Evolutionary conservation across 805 yeast species (phyloP).

Genomic region (Hanseniaspora clermontiae): DNA sequence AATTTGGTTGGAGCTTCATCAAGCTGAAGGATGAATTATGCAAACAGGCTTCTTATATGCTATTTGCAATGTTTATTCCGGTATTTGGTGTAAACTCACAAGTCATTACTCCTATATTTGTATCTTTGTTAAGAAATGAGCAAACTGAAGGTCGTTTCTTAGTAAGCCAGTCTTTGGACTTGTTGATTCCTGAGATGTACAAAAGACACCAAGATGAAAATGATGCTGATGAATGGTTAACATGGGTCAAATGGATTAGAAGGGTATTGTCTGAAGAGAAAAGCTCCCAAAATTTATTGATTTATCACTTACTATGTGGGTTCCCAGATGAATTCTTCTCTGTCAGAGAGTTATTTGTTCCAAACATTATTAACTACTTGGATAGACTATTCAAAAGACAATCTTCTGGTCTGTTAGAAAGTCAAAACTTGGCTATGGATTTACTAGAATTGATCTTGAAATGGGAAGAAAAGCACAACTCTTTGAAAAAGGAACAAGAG

Average conservation of each 20-base stretch:
- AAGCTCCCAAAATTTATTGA: constrained; percentile 71
- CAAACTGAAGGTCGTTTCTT: constrained; percentile 72
- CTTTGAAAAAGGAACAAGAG: constrained; percentile 16
- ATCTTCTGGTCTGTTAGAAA: constrained; percentile 50
- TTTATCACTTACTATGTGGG: constrained; percentile 77
- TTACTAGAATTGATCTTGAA: constrained; percentile 69
- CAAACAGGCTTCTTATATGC: constrained; percentile 84
- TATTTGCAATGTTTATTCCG: constrained; percentile 73
- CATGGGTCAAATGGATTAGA: constrained; percentile 91
- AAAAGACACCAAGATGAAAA: constrained; percentile 40
- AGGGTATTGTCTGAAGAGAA: constrained; percentile 82
- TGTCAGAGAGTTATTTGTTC: constrained; percentile 78
- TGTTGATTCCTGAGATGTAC: constrained; percentile 77
- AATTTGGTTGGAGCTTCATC: constrained; percentile 87
- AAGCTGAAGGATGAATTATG: constrained; percentile 78
- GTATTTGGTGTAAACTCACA: constrained; percentile 81
- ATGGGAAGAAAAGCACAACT: constrained; percentile 51
- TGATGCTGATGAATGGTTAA: constrained; percentile 33
- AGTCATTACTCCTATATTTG: constrained; percentile 83
- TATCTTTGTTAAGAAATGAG: constrained; percentile 72
- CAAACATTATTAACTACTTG: constrained; percentile 83
- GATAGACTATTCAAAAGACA: constrained; percentile 70
- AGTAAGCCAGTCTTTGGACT: constrained; percentile 76
- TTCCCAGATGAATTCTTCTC: constrained; percentile 75
- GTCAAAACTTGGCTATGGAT: constrained; percentile 77